Base-by-base conservation (phyloP, 2,329 filamentous ascomycete species). In the Dactylellina parvicollis region DNA sequence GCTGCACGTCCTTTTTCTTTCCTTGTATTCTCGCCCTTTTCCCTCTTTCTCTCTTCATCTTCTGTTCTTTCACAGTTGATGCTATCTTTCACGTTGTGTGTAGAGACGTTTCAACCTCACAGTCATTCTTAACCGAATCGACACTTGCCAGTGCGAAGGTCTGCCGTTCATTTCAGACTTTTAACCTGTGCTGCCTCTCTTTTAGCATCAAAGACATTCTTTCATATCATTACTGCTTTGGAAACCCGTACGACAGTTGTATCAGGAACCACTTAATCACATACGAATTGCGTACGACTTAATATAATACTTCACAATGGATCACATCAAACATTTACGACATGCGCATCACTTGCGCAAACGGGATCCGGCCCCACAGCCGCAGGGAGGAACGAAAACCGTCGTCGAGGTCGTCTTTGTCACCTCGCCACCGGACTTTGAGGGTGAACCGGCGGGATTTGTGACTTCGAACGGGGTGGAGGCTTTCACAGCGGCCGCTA, bases 91-190 rank as follows among this genome's bases (percentile, higher is more conserved):
- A 64, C 70, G 20, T 52, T 44, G 22, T 28, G 62, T 69, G 70
- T 44, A 69, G 55, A 74, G 44, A 62, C 61, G 54, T 46, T 62
- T 65, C 50, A 62, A 74, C 54, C 30, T 69, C 56, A 52, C 70
- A 47, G 61, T 74, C 70, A 64, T 59, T 69, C 60, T 28, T 59
- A 55, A 57, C 52, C 42, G 61, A 69, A 74, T 56, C 62, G 62
- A 69, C 46, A 55, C 36, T 74, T 65, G 69, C 60, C 62, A 36
- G 70, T 34, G 69, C 57, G 42, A 69, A 57, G 28, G 70, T 74
- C 70, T 74, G 70, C 70, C 70, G 36, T 74, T 74, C 70, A 40
- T 69, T 74, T 74, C 70, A 74, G 70, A 69, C 70, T 62, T 57
- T 52, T 57, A 60, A 56, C 64, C 70, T 38, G 70, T 60, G 62